Evolutionary conservation across 352 stramenopile genomes (phyloP).

Genomic region (Phytophthora macrochlamydospora): DNA sequence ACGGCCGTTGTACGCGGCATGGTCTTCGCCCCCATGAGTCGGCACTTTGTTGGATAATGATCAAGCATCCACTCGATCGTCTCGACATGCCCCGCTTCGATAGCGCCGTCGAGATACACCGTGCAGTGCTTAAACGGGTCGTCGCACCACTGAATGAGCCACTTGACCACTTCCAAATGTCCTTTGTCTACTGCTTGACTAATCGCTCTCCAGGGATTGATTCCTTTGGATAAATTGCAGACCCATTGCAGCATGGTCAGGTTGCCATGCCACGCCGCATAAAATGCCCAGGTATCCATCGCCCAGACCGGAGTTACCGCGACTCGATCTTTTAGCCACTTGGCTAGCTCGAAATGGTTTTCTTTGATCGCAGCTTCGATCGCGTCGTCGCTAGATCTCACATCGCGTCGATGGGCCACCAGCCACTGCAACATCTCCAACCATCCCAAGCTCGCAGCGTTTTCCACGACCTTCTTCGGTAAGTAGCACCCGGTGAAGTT

Average conservation of each 20-base stretch:
- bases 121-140: background rate
- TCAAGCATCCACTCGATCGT: slow-evolving; percentile 14
- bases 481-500: slow-evolving; percentile 11
- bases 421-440: slow-evolving; percentile 17
- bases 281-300: slow-evolving; percentile 7
- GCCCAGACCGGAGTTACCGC: background rate
- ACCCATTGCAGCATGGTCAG: slow-evolving; percentile 18
- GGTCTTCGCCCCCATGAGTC: background rate
- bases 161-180: slow-evolving; percentile 16
- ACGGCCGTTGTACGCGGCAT: slow-evolving; percentile 13
- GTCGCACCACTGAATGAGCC: slow-evolving; percentile 9
- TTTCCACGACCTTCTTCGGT: background rate
- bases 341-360: slow-evolving; percentile 16
- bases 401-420: slow-evolving; percentile 1
- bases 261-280: slow-evolving; percentile 12
- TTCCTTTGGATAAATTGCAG: slow-evolving; percentile 8
- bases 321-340: slow-evolving; percentile 13
- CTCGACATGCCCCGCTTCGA: slow-evolving; percentile 8
- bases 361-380: slow-evolving; percentile 7
- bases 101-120: slow-evolving; percentile 2
- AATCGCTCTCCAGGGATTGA: background rate
- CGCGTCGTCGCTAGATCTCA: slow-evolving; percentile 6
- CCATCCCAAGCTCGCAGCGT: slow-evolving; percentile 2
- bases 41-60: slow-evolving; percentile 5
- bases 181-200: slow-evolving; percentile 8